Evolutionary conservation across 2,329 filamentous ascomycete genomes (phyloP).

Genomic region (Ustilaginoidea virens): DNA sequence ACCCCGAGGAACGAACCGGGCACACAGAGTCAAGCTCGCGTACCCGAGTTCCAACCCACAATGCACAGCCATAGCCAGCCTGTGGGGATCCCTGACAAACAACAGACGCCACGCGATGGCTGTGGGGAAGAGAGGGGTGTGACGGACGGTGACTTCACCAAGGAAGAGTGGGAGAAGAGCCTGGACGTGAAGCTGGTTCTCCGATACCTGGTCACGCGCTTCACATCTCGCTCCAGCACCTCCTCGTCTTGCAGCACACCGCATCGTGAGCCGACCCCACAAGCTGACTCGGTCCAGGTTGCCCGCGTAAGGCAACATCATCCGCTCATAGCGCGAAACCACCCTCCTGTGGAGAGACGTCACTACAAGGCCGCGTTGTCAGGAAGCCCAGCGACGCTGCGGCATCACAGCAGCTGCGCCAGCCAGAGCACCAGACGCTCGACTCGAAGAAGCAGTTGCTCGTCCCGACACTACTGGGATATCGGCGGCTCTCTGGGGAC

Average conservation of each 20-base stretch:
- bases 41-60: slow-evolving; percentile 32
- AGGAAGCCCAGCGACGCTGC: slow-evolving; percentile 29
- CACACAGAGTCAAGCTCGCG: slow-evolving; percentile 9
- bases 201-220: slow-evolving; percentile 65
- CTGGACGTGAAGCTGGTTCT: slow-evolving; percentile 88
- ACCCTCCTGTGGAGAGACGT: slow-evolving; percentile 35
- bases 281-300: slow-evolving; percentile 59
- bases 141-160: slow-evolving; percentile 28
- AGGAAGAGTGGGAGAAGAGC: slow-evolving; percentile 88
- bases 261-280: slow-evolving; percentile 33
- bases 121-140: slow-evolving; percentile 11
- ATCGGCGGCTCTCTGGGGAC: slow-evolving; percentile 69
- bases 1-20: slow-evolving; percentile 11
- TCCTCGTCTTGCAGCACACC: slow-evolving; percentile 26
- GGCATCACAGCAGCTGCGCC: slow-evolving; percentile 55
- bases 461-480: slow-evolving; percentile 83
- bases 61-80: slow-evolving; percentile 23
- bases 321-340: slow-evolving; percentile 54
- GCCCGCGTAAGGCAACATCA: slow-evolving; percentile 81
- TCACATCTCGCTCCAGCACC: slow-evolving; percentile 36
- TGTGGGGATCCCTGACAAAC: too few species aligned
- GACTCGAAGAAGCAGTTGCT: slow-evolving; percentile 50
- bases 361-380: slow-evolving; percentile 39
- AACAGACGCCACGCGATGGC: slow-evolving; percentile 8
- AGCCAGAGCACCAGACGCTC: slow-evolving; percentile 74